Percentiles rank a stretch among this genome's conserved stretches.
These are phyloP conservation scores for Paecilomyces niveus DNA, from an alignment of 2,329 filamentous ascomycete genomes.

Conservation along the genomic window DNA sequence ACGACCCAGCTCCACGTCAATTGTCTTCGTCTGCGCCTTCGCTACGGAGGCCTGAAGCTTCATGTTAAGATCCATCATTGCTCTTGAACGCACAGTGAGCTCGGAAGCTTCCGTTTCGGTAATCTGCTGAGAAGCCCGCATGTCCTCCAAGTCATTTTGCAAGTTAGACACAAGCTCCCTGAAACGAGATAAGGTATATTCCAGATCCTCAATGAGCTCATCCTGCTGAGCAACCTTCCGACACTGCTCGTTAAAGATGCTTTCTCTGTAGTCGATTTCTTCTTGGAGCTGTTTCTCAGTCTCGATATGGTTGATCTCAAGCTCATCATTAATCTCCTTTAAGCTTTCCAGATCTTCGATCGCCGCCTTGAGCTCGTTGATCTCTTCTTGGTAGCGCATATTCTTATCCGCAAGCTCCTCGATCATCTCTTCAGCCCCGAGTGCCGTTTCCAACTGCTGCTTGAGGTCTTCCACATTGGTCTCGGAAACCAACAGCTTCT, in stretches of 20 bases:
- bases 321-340: conserved; percentile 88
- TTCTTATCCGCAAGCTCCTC: conserved; percentile 87
- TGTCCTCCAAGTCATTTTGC: conserved; percentile 82
- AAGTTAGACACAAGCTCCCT: conserved; percentile 79
- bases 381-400: conserved; percentile 71
- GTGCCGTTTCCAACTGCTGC: conserved; percentile 81
- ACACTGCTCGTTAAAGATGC: conserved; percentile 72
- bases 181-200: conserved; percentile 84
- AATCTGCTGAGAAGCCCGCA: conserved; percentile 84
- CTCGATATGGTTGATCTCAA: conserved; percentile 87
- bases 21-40: conserved; percentile 89
- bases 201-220: conserved; percentile 73
- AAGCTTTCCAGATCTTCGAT: conserved; percentile 84
- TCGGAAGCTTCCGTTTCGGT: conserved; percentile 91
- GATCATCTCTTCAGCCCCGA: conserved; percentile 88
- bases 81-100: conserved; percentile 76
- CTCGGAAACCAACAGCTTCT: conserved; percentile 66
- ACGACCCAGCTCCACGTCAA: conserved; percentile 79
- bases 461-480: conserved; percentile 75
- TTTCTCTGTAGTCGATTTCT: conserved; percentile 83
- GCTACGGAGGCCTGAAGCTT: conserved; percentile 84
- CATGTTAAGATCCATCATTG: conserved; percentile 95
- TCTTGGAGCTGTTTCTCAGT: conserved; percentile 92
- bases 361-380: conserved; percentile 72
- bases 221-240: conserved; percentile 70